Percentiles rank a stretch among this genome's conserved stretches.
Evolutionary conservation across 2,329 filamentous ascomycete species (phyloP).

Genomic region (Penicillium sp.): DNA sequence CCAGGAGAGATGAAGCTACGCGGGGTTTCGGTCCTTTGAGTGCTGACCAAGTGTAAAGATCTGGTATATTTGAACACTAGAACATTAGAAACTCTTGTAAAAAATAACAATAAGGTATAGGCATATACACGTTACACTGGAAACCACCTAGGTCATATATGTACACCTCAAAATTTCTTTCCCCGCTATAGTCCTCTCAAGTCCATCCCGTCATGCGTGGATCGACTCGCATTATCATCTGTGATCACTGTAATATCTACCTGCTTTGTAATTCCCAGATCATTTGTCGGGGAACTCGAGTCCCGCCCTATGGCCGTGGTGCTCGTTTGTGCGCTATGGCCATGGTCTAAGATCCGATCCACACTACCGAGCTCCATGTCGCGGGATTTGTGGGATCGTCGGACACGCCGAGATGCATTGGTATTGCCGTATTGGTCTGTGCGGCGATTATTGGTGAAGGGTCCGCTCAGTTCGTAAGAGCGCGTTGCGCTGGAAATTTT

Average conservation of each 20-base stretch:
- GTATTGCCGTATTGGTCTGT: slow-evolving; percentile 16
- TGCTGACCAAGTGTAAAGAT: no score
- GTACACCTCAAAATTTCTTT: no score
- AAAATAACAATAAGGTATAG: no score
- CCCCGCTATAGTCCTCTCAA: neutral
- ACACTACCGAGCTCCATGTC: slow-evolving; percentile 24
- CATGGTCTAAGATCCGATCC: slow-evolving; percentile 24
- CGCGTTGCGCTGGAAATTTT: slow-evolving; percentile 30
- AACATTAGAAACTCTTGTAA: no score
- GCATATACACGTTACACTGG: no score
- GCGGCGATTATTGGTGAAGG: slow-evolving; percentile 18
- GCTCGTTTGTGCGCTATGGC: slow-evolving; percentile 6
- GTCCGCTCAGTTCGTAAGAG: slow-evolving; percentile 29
- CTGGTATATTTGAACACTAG: no score
- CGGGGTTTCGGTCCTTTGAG: no score
- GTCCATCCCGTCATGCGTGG: neutral
- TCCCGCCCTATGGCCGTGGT: slow-evolving; percentile 8
- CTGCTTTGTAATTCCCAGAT: slow-evolving; percentile 28
- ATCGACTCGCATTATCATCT: neutral
- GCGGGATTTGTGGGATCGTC: slow-evolving; percentile 12
- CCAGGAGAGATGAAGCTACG: no score
- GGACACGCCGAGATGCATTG: slow-evolving; percentile 14
- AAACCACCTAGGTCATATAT: no score
- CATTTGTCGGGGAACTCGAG: slow-evolving; percentile 6
- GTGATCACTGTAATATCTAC: slow-evolving; percentile 21